Conservation (phyloP, 148 eudicot species). For the Rhododendron simsii region DNA sequence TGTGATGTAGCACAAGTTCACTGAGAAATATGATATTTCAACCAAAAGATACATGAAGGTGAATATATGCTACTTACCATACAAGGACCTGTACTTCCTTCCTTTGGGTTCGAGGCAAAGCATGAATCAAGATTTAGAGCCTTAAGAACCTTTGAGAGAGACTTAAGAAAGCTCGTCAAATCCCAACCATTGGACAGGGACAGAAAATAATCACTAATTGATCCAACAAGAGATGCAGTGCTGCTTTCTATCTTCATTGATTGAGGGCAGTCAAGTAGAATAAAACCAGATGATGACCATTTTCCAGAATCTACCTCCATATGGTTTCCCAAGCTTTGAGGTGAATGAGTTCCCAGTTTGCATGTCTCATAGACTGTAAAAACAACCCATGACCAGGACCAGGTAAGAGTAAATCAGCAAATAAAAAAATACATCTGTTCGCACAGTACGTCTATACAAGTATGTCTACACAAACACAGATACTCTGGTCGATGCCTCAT, state of each 20-base stretch:
- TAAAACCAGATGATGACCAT: constrained; percentile 83
- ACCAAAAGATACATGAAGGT: constrained; percentile 1
- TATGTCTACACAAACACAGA: neutral
- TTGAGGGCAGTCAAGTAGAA: constrained; percentile 81
- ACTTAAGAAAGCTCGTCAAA: constrained; percentile 75
- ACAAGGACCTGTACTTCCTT: constrained; percentile 37
- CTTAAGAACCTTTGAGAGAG: constrained; percentile 81
- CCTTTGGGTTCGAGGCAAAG: constrained; percentile 47
- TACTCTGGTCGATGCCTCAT: neutral
- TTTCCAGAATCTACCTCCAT: constrained; percentile 74
- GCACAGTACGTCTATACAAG: no score
- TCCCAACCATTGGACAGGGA: constrained; percentile 92
- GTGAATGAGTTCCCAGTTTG: constrained; percentile 87
- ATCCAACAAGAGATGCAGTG: constrained; percentile 72
- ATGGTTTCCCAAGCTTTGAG: constrained; percentile 71
- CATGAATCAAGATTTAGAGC: constrained; percentile 62
- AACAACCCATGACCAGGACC: neutral
- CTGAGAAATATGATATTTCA: neutral
- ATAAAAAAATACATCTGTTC: neutral
- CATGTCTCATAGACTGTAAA: constrained; percentile 85
- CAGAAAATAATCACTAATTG: constrained; percentile 86
- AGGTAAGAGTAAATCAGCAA: neutral
- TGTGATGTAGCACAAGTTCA: neutral
- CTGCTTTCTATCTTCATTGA: constrained; percentile 75
- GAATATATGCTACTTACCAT: constrained; percentile 41